Base-by-base conservation (phyloP, 73 alveolate genomes). In the Paramecium sexaurelia region DNA sequence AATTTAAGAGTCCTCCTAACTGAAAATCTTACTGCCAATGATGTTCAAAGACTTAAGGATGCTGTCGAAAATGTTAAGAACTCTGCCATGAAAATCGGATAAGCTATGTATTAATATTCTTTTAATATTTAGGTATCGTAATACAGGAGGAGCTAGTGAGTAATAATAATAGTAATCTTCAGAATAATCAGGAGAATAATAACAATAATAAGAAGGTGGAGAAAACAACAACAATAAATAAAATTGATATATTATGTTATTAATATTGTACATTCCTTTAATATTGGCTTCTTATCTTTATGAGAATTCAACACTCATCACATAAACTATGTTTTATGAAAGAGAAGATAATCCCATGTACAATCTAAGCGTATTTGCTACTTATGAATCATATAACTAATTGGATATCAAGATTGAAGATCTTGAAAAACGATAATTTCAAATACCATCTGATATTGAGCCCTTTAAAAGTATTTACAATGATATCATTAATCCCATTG, bases 61-160 rank as follows among this genome's bases (percentile, higher is more conserved):
- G 94, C 94, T 7, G 94, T 96, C 37, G 97, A 96, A 91, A 93
- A 92, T 47, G 95, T 96, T 20, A 96, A 96, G 96, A 95, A 96
- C 91, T 92, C 97, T 24, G 93, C 97, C 5, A 94, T 95, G 95
- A 97, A 96, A 87, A 96, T 95, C 73, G 98, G 97, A 20, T 92
- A 96, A 69, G 96, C 98, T 29, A 95, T 95, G 94, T 95, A 95
- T 29, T 78, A 0, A 39, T 75, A 17, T 19, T n/a, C 27, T 4
- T 32, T 22, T 19, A 2, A 13, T 11, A 6, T 26, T 8, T 78
- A 78, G 90, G 90, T 78, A 78, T 45, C 90, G 90, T 41, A 78
- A 78, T 45, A 78, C 90, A 20, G 90, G 90, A 40, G 68, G 75
- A 2, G 73, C 39, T 43, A 24, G 55, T 11, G 43, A 78, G 19